Percentiles rank a stretch among this genome's conserved stretches.
Evolutionary conservation across 1,284 basidiomycete genomes (phyloP).

Genomic region (Phellinidium pouzarii): DNA sequence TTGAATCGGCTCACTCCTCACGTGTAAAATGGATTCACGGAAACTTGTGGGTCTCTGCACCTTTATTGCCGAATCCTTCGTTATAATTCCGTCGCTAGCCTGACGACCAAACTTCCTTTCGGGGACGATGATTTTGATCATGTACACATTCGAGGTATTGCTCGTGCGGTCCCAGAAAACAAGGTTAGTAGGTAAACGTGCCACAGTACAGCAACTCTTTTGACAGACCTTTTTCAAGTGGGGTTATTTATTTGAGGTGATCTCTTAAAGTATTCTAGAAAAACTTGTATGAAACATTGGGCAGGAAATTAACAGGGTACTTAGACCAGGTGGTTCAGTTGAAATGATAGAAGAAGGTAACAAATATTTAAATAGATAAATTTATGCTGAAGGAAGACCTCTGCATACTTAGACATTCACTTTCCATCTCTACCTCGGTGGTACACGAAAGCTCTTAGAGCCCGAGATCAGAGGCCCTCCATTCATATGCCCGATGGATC

Average conservation of each 20-base stretch:
- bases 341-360: constrained; percentile 67
- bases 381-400: neutral
- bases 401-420: constrained; percentile 43
- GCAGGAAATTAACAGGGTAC: constrained; percentile 63
- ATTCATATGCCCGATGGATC: constrained; percentile 43
- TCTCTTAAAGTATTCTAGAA: neutral
- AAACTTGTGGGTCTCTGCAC: constrained; percentile 53
- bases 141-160: constrained; percentile 60
- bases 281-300: neutral
- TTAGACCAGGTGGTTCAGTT: constrained; percentile 60
- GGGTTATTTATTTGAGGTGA: constrained; percentile 59
- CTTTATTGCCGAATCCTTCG: neutral
- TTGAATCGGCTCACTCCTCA: constrained; percentile 42
- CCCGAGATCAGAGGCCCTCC: constrained; percentile 38
- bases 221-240: constrained; percentile 38
- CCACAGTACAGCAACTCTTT: neutral
- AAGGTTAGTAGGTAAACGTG: constrained; percentile 39
- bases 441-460: constrained; percentile 57
- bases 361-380: constrained; percentile 22
- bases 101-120: constrained; percentile 67
- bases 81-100: constrained; percentile 31
- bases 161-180: constrained; percentile 64
- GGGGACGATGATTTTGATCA: constrained; percentile 75
- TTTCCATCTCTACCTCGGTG: constrained; percentile 59
- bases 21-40: constrained; percentile 67